Evolutionary conservation across 768 basidiomycete genomes (phyloP).

Genomic region (Symmetrospora coprosmae): DNA sequence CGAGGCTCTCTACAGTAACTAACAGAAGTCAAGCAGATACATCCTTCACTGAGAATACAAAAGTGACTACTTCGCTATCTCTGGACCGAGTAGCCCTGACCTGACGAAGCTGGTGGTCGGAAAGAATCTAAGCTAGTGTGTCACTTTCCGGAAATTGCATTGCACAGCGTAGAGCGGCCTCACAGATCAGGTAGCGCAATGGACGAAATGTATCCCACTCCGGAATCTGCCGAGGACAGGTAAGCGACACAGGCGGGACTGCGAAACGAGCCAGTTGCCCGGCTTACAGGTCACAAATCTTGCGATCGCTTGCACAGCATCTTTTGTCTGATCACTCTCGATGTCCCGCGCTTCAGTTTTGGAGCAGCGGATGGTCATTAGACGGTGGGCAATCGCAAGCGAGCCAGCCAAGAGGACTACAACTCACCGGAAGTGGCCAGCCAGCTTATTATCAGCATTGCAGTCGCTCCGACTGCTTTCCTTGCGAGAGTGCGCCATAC

Average conservation of each 20-base stretch:
- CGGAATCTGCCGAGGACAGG: background rate
- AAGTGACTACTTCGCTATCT: too few species aligned
- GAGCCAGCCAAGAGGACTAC: background rate
- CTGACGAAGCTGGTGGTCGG: too few species aligned
- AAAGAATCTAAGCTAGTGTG: too few species aligned
- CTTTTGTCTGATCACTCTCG: background rate
- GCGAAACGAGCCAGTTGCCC: background rate
- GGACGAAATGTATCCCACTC: background rate
- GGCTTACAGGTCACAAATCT: background rate
- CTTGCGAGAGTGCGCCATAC: slow-evolving; percentile 77
- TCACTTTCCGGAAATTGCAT: too few species aligned
- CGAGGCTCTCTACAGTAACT: too few species aligned
- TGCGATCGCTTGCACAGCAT: background rate
- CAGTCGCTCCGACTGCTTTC: slow-evolving; percentile 34
- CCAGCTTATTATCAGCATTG: background rate
- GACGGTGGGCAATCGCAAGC: too few species aligned
- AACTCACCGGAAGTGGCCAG: background rate
- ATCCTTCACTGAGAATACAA: too few species aligned
- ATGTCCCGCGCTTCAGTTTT: too few species aligned
- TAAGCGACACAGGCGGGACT: background rate
- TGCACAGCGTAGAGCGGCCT: too few species aligned
- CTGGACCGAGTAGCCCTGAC: background rate
- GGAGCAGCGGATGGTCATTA: too few species aligned
- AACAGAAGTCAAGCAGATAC: too few species aligned
- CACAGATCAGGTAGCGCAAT: background rate